Base-by-base conservation (phyloP, 805 yeast genomes). In the Candida patagonica region DNA sequence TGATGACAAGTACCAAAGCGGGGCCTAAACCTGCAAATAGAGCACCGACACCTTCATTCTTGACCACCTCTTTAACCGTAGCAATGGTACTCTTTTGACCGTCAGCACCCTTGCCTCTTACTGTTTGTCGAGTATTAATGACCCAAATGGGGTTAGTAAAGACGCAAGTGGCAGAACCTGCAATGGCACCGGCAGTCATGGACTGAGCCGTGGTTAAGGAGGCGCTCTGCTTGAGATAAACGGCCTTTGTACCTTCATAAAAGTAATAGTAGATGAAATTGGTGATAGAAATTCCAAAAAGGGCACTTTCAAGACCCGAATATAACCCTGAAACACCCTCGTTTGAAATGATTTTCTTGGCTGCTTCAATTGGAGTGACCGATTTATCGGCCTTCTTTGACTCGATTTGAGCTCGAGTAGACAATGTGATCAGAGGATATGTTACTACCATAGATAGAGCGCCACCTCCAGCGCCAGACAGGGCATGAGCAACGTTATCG, bases 391-490 rank as follows among this genome's bases (percentile, higher is more conserved):
- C 41, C 21, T 47, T 42, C 51, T 61, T 39, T 44, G 52, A 36
- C 46, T 67, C 70, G n/a, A 89, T 81, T 57, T 88, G 97, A 3
- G 95, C 94, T 39, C 84, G 72, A 0, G 96, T 87, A 1, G 94
- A 80, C 42, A 87, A 63, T 1, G 94, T 82, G 44, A 85, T 86
- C 51, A 88, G 66, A 1, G 97, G 97, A 56, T 88, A 88, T 0
- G 96, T 88, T 29, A 86, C 77, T 0, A 80, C 72, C 80, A 86
- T 81, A 2, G 95, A 74, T 22, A 85, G 70, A 17, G 89, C 87
- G 10, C 96, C 96, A 21, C 95, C 95, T 5, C 88, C 80, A 26
- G 95, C 95, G 8, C 96, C 97, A 5, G 95, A 82, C 8, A 88
- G 60, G n/a, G 96, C 96, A 56, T 88, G 96, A 10, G 92, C 86